Evolutionary conservation across 345 rosid genomes (phyloP).

Genomic region (Iberis pinnata): DNA sequence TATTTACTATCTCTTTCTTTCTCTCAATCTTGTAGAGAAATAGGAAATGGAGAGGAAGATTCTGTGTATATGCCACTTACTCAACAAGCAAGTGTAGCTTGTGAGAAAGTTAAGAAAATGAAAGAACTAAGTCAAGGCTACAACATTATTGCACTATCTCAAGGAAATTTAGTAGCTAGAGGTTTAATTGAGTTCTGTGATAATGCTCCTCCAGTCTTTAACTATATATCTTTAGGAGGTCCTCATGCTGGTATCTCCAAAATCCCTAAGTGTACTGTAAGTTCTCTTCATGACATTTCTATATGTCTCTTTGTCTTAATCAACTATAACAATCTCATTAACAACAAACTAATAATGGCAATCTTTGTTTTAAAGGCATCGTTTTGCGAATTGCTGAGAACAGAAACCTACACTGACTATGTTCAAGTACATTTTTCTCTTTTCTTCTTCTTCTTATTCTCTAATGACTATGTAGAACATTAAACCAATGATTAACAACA

Average conservation of each 20-base stretch:
- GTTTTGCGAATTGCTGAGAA: conserved; percentile 1
- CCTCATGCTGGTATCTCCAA: conserved; percentile 93
- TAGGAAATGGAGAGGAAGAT: conserved; percentile 70
- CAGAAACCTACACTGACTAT: conserved; percentile 16
- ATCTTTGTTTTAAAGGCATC: conserved; percentile 6
- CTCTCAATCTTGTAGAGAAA: conserved; percentile 57
- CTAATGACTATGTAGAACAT: background rate
- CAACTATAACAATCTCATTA: too few species aligned
- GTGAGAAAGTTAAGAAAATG: conserved; percentile 55
- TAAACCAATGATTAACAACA: background rate
- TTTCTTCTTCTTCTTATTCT: conserved; percentile 1
- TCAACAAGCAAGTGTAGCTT: conserved; percentile 25
- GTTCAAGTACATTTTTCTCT: too few species aligned
- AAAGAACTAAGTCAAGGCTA: conserved; percentile 65
- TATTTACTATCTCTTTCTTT: too few species aligned
- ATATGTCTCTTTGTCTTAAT: background rate
- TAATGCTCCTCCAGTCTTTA: conserved; percentile 66
- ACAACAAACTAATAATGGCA: background rate
- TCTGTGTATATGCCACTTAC: conserved; percentile 81
- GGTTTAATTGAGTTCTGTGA: conserved; percentile 78
- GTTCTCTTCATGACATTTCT: conserved; percentile 42
- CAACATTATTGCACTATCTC: conserved; percentile 79
- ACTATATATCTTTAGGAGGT: conserved; percentile 74
- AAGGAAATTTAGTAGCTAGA: conserved; percentile 83
- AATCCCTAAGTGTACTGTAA: conserved; percentile 74